phyloP scores from a whole-genome alignment of 441 rosid species.

The Pelargonium cotyledonis region DNA sequence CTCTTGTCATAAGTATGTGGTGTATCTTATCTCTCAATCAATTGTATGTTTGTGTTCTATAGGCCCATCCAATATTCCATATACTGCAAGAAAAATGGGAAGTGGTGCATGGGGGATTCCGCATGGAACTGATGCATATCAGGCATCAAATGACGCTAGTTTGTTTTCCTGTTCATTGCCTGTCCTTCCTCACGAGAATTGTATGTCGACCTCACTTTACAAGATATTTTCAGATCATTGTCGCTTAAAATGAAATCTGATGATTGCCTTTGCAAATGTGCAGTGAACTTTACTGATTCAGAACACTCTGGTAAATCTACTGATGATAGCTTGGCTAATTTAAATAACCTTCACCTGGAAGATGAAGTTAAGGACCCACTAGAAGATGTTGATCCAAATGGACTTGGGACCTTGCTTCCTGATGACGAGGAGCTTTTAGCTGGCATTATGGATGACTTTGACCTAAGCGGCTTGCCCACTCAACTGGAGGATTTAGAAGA shows the following conservation, averaged over 20 bases:
- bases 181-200: constrained; percentile 57
- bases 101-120: constrained; percentile 50
- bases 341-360: constrained; percentile 31
- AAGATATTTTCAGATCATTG: constrained; percentile 1
- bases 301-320: constrained; percentile 39
- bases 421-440: constrained; percentile 75
- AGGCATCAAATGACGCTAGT: constrained; percentile 53
- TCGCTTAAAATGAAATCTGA: constrained; percentile 13
- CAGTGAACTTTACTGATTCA: constrained; percentile 55
- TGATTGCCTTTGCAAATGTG: constrained; percentile 24
- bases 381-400: constrained; percentile 43
- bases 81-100: constrained; percentile 27
- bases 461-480: constrained; percentile 54
- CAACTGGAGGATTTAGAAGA: constrained; percentile 74
- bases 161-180: constrained; percentile 81
- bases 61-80: constrained; percentile 23
- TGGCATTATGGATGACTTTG: constrained; percentile 69
- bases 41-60: background rate
- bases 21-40: background rate
- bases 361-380: constrained; percentile 45
- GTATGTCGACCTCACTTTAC: constrained; percentile 31
- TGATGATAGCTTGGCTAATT: constrained; percentile 44
- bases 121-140: constrained; percentile 29
- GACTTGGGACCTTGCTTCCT: constrained; percentile 54
- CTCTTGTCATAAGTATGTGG: background rate